A percentile compares a stretch with the other conserved stretches of the same genome.
phyloP scores from a whole-genome alignment of 1,284 basidiomycete species.

The Psilocybe mexicana region DNA sequence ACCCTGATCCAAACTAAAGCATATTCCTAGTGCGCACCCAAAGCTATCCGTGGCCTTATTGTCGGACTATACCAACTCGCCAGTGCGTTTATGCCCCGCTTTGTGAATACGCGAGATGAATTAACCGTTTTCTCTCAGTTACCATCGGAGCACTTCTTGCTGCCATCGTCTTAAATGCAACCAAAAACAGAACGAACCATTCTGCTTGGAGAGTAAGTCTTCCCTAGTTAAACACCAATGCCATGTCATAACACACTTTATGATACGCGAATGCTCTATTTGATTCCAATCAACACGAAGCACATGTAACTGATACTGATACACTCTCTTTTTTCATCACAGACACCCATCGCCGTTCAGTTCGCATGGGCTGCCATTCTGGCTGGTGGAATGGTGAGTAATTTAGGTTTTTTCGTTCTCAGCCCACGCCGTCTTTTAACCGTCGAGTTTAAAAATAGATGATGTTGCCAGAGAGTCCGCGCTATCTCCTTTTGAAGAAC shows the following conservation, averaged over 20 bases:
- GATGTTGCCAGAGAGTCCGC: conserved; percentile 32
- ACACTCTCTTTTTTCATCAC: not conserved
- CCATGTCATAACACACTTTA: not conserved
- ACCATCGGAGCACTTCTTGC: conserved; percentile 77
- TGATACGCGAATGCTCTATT: not conserved
- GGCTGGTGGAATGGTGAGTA: conserved; percentile 51
- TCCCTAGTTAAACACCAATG: not conserved
- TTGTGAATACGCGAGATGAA: not conserved
- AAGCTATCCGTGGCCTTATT: conserved; percentile 70
- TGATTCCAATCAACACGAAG: not conserved
- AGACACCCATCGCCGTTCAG: conserved; percentile 78
- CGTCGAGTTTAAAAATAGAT: conserved; percentile 43
- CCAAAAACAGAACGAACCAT: conserved; percentile 53
- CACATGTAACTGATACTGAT: not conserved
- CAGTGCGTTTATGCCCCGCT: conserved; percentile 28
- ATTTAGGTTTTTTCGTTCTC: not conserved
- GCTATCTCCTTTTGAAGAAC: conserved; percentile 31
- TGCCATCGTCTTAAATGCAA: conserved; percentile 67
- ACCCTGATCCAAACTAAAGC: not conserved
- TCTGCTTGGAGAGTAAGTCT: conserved; percentile 56
- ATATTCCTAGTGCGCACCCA: conserved; percentile 52
- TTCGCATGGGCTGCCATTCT: conserved; percentile 70
- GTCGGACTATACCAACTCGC: conserved; percentile 74
- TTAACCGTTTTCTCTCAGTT: conserved; percentile 31
- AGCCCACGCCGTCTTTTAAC: conserved; percentile 33